Percentiles rank a stretch among this genome's conserved stretches.
Evolutionary conservation across 2,329 filamentous ascomycete species (phyloP).

Genomic region (Venturia pyrina): DNA sequence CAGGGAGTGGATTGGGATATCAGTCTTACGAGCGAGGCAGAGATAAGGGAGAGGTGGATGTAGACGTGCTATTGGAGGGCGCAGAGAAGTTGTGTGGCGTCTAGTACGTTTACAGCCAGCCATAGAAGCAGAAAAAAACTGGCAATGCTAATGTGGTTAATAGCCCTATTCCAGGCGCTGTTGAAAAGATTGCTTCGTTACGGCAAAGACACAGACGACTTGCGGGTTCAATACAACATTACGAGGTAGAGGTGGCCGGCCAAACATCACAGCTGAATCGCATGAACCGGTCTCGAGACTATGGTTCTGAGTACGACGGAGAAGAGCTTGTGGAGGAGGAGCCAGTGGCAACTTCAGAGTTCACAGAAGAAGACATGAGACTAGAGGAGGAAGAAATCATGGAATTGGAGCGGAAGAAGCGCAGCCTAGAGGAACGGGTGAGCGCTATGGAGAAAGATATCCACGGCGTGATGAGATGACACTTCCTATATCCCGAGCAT

Average conservation of each 20-base stretch:
- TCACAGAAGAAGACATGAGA: conserved; percentile 59
- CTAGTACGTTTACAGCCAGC: conserved; percentile 47
- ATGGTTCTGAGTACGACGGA: conserved; percentile 39
- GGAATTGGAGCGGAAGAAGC: conserved; percentile 54
- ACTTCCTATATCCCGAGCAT: too few relatives aligned
- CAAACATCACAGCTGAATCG: conserved; percentile 64
- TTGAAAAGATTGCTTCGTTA: conserved; percentile 64
- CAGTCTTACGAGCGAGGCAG: conserved; percentile 32
- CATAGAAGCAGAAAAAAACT: background rate
- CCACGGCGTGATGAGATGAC: conserved; percentile 19
- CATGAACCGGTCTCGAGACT: conserved; percentile 54
- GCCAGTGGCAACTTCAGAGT: conserved; percentile 23
- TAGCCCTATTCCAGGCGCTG: conserved; percentile 64
- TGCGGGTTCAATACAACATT: conserved; percentile 63
- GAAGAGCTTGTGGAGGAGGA: conserved; percentile 35
- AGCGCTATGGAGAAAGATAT: conserved; percentile 58
- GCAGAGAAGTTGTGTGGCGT: conserved; percentile 86
- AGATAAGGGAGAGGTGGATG: conserved; percentile 64
- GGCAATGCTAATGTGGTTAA: conserved; percentile 14
- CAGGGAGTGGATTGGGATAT: conserved; percentile 38
- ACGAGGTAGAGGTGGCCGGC: conserved; percentile 69
- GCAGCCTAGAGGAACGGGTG: conserved; percentile 52
- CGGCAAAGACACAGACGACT: conserved; percentile 63
- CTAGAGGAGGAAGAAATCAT: conserved; percentile 60
- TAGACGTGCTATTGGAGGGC: conserved; percentile 73